phyloP scores from a whole-genome alignment of 208 protist genomes.

The Acanthamoeba castellanii region DNA sequence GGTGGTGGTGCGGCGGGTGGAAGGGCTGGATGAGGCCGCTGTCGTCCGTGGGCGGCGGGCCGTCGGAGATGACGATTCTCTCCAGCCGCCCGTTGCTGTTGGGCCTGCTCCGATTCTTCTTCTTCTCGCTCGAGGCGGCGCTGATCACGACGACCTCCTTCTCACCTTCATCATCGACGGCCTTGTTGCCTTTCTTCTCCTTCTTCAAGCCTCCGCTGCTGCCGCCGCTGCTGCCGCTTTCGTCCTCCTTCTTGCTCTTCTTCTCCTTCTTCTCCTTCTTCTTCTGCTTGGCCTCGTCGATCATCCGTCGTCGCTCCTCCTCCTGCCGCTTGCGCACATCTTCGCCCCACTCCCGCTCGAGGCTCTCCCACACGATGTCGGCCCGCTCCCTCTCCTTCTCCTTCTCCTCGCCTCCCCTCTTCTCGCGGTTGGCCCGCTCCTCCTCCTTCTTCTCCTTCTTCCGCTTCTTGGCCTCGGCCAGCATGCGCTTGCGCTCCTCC shows the following conservation, averaged over 20 bases:
- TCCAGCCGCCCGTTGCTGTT: not conserved
- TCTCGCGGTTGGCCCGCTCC: not conserved
- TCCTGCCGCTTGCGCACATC: conserved; percentile 52
- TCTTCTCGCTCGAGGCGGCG: not conserved
- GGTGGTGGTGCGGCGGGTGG: not conserved
- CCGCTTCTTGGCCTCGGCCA: conserved; percentile 29
- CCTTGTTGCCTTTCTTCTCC: not conserved
- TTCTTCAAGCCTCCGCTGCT: not conserved
- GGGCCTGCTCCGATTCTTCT: not conserved
- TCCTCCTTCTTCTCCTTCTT: conserved; percentile 28
- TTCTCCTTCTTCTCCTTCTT: conserved; percentile 44
- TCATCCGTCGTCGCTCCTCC: conserved; percentile 37
- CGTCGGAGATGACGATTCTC: not conserved
- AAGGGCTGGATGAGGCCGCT: conserved; percentile 10
- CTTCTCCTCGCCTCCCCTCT: not conserved
- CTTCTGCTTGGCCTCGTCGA: too few species aligned
- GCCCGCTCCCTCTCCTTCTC: not conserved
- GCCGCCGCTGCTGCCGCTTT: too few species aligned
- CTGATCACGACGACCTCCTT: not conserved
- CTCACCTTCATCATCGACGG: not conserved
- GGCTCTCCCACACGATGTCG: conserved; percentile 30
- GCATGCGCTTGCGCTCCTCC: conserved; percentile 39
- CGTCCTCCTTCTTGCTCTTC: not conserved
- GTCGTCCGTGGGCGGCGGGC: not conserved
- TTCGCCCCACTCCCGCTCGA: conserved; percentile 39